A percentile compares a stretch with the other conserved stretches of the same genome.
These are phyloP conservation scores for Purpureocillium takamizusanense DNA, from an alignment of 2,329 filamentous ascomycete species.

Conservation along the genomic window DNA sequence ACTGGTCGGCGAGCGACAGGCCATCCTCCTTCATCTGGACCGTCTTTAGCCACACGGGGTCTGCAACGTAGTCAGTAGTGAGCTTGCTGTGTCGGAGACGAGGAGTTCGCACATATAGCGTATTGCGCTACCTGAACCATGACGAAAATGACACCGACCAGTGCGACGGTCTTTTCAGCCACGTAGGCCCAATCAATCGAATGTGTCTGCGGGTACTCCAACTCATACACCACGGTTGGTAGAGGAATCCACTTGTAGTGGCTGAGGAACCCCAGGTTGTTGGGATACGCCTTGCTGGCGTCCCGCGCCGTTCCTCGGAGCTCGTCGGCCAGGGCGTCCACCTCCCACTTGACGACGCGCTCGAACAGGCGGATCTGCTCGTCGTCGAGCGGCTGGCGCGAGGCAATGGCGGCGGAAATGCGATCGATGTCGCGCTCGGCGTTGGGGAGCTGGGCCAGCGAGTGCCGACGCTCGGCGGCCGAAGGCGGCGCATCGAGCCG, in stretches of 20 bases:
- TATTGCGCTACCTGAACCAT: constrained; percentile 74
- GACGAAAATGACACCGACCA: constrained; percentile 63
- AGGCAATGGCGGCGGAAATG: constrained; percentile 54
- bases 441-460: constrained; percentile 20
- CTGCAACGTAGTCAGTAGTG: constrained; percentile 12
- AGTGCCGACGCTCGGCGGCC: constrained; percentile 32
- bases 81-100: not conserved
- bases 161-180: constrained; percentile 60
- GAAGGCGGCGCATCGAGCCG: constrained; percentile 34
- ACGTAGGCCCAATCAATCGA: constrained; percentile 67
- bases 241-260: constrained; percentile 66
- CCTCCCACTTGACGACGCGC: constrained; percentile 56
- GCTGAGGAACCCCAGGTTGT: constrained; percentile 56
- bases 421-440: constrained; percentile 43
- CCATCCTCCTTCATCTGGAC: constrained; percentile 59
- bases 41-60: constrained; percentile 62
- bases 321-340: constrained; percentile 55
- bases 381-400: constrained; percentile 47
- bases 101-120: constrained; percentile 49
- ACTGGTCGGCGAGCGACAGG: constrained; percentile 49
- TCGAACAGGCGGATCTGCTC: constrained; percentile 57
- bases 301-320: constrained; percentile 52
- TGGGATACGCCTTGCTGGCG: constrained; percentile 48
- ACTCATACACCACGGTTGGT: constrained; percentile 71
- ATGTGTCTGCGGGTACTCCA: constrained; percentile 63